Conservation (phyloP, 2,329 filamentous ascomycete species). For the Aspergillus awamori region DNA sequence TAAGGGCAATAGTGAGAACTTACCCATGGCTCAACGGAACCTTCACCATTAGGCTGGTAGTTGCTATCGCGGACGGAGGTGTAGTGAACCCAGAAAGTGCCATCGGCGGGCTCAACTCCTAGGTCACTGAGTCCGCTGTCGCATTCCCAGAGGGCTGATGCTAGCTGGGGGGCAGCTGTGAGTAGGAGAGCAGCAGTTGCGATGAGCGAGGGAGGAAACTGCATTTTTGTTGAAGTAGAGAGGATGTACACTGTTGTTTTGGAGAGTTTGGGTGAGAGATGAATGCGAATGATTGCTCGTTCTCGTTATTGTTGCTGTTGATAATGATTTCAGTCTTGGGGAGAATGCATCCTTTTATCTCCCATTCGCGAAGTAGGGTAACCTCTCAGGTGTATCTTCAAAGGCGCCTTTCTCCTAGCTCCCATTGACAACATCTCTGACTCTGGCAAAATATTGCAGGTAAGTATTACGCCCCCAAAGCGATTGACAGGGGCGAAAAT, state of each 20-base stretch:
- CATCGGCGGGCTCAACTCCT: not conserved
- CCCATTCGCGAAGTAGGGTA: not conserved
- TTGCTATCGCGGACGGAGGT: not conserved
- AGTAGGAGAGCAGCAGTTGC: not conserved
- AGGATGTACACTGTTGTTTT: not conserved
- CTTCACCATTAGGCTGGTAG: not conserved
- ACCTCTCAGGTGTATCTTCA: too few relatives aligned
- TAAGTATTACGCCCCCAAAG: not conserved
- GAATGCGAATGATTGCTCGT: slow-evolving; percentile 25
- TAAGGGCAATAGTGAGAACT: too few relatives aligned
- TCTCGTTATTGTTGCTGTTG: slow-evolving; percentile 24
- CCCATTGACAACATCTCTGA: too few relatives aligned
- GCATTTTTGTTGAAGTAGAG: not conserved
- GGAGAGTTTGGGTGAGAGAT: not conserved
- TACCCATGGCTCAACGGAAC: not conserved
- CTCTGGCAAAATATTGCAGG: too few relatives aligned
- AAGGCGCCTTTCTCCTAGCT: too few relatives aligned
- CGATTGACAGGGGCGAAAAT: not conserved
- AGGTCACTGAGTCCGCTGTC: not conserved
- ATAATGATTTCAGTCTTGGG: not conserved
- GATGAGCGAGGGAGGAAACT: not conserved
- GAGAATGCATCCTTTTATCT: not conserved
- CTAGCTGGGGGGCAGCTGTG: not conserved
- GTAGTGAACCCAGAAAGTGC: slow-evolving; percentile 3
- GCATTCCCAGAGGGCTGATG: not conserved